Evolutionary conservation across 371 early-diverging fungal species (phyloP), one percentile per base, ranked within the genome.

Genomic region (Amoeboaphelidium protococcarum): DNA sequence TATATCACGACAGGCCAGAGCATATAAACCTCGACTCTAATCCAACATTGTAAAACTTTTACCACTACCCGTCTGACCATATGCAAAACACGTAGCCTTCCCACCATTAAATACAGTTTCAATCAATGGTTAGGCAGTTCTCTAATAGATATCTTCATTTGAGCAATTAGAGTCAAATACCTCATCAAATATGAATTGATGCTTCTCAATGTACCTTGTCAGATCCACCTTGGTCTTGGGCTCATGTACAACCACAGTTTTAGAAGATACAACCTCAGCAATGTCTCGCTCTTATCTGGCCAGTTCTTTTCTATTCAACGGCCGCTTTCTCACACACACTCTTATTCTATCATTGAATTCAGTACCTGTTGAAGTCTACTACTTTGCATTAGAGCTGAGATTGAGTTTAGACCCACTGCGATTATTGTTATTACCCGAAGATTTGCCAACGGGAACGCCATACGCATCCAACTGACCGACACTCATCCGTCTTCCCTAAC

Each of bases 1-100:
- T 26, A 94, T 83, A 54, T 89, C 92, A 16, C 76, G 59, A 0
- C 84, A 86, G 0, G 97, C 92, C 53, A 73, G 65, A 1, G 86
- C 82, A 52, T 90, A 96, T 21, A 94, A 74, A 3, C 89, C 74
- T 52, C 66, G 67, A 2, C 66, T 65, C 13, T 65, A 63, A 55
- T 89, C 83, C 49, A 95, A 64, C 98, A 98, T 97, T 0, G 99
- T 99, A 60, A 79, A 82, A 0, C 98, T 98, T 61, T 99, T 99
- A 25, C 99, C 99, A 45, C 82, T 78, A 21, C 73, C 90, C 12
- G 98, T 95, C 63, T 95, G 98, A 0, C 98, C 96, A 65, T 94
- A 95, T 46, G 96, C 97, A 69, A 99, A 92, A 57, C 96, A 87
- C 4, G 97, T 94, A 0, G 94, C 92, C 58, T 91, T 91, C 41